Conservation (phyloP, 2,329 filamentous ascomycete species). For the Chaetomium globosum region DNA sequence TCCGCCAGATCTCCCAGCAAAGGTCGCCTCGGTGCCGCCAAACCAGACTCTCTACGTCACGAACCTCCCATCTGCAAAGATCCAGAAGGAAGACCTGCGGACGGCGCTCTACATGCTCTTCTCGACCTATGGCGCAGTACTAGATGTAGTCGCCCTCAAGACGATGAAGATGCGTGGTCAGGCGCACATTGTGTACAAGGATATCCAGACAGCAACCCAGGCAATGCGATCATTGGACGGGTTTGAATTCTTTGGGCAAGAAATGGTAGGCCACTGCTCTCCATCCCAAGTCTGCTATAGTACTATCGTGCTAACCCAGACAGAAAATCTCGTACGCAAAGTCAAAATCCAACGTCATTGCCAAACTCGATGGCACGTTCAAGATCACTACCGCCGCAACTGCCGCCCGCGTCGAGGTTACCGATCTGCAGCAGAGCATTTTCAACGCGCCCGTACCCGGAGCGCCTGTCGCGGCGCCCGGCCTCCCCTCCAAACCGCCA, state of each 20-base stretch:
- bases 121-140: conserved; percentile 86
- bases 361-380: conserved; percentile 91
- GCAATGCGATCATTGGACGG: conserved; percentile 88
- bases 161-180: conserved; percentile 93
- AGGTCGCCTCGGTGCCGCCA: conserved; percentile 61
- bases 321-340: conserved; percentile 92
- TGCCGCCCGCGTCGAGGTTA: conserved; percentile 63
- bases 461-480: conserved; percentile 44
- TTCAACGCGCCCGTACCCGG: conserved; percentile 67
- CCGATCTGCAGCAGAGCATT: conserved; percentile 76
- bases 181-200: conserved; percentile 87
- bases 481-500: conserved; percentile 54
- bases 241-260: conserved; percentile 79
- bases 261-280: conserved; percentile 66
- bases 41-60: conserved; percentile 87
- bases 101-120: conserved; percentile 91
- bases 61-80: conserved; percentile 82
- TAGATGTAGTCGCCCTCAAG: conserved; percentile 89
- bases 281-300: background rate
- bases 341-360: conserved; percentile 81
- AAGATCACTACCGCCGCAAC: conserved; percentile 63
- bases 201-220: conserved; percentile 88
- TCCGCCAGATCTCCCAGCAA: conserved; percentile 40
- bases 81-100: conserved; percentile 85
- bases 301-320: conserved; percentile 24